Conservation (phyloP, 306 rosid genomes). For the Cicer cuneatum region DNA sequence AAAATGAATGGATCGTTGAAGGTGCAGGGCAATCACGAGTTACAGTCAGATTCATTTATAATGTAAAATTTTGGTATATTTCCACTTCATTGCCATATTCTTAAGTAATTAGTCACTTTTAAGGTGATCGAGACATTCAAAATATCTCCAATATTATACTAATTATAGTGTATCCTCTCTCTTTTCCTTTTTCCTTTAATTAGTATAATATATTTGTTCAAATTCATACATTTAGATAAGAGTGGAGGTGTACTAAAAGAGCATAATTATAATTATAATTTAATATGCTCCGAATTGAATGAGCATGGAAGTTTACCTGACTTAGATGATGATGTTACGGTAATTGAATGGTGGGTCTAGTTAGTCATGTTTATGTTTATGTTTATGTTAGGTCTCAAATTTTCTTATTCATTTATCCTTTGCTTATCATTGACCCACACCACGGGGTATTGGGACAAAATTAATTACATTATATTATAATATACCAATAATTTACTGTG, state of each 20-base stretch:
- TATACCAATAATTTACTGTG: slow-evolving; percentile 35
- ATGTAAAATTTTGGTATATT: slow-evolving; percentile 40
- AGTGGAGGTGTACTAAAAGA: slow-evolving; percentile 46
- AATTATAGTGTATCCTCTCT: background rate
- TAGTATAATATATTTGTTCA: background rate
- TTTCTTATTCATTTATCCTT: slow-evolving; percentile 27
- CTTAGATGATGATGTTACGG: slow-evolving; percentile 40
- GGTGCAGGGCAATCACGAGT: slow-evolving; percentile 45
- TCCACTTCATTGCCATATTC: slow-evolving; percentile 48
- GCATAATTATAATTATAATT: slow-evolving; percentile 34
- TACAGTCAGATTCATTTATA: slow-evolving; percentile 40
- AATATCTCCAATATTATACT: slow-evolving; percentile 37
- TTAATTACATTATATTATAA: background rate
- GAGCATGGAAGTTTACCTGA: slow-evolving; percentile 46
- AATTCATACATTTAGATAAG: slow-evolving; percentile 24
- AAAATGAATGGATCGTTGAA: slow-evolving; percentile 16
- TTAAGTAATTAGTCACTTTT: slow-evolving; percentile 48
- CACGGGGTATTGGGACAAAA: slow-evolving; percentile 20
- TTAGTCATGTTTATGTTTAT: slow-evolving; percentile 43
- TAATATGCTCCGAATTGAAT: slow-evolving; percentile 30
- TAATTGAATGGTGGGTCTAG: slow-evolving; percentile 52
- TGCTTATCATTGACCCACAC: slow-evolving; percentile 42
- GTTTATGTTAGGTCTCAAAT: slow-evolving; percentile 19
- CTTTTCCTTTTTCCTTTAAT: slow-evolving; percentile 15
- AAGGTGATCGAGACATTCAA: slow-evolving; percentile 46